A percentile compares a stretch with the other conserved stretches of the same genome.
Conservation (phyloP, 176 grass and related monocot species). For the Neostapfia colusana region DNA sequence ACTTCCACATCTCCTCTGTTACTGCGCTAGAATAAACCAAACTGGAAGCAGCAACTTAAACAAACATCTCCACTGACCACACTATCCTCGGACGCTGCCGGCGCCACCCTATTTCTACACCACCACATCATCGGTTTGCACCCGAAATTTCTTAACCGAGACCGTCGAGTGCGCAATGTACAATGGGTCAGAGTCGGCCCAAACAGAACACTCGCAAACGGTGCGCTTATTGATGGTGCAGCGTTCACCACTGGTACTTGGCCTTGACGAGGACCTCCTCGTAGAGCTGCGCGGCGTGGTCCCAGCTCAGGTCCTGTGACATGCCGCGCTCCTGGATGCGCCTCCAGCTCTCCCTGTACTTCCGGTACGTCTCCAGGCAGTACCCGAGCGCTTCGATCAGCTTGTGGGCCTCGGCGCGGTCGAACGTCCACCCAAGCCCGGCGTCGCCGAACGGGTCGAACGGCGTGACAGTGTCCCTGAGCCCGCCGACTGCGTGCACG, state of each 20-base stretch:
- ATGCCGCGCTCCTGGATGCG: conserved; percentile 67
- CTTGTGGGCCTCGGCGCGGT: conserved; percentile 66
- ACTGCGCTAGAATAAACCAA: not conserved
- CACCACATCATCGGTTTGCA: not conserved
- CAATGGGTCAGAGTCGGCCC: not conserved
- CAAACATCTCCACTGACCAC: not conserved
- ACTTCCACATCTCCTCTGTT: not conserved
- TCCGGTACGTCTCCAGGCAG: conserved; percentile 70
- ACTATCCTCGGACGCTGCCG: not conserved
- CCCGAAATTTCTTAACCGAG: not conserved
- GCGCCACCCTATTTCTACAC: not conserved
- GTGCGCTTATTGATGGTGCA: not conserved
- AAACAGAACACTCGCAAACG: not conserved
- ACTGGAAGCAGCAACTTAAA: not conserved
- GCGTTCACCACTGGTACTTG: conserved; percentile 93
- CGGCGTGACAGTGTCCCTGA: conserved; percentile 71
- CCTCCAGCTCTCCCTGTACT: conserved; percentile 76
- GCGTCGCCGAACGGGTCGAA: conserved; percentile 66
- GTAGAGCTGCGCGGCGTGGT: conserved; percentile 74
- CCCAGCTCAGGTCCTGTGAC: conserved; percentile 89
- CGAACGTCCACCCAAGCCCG: conserved; percentile 84
- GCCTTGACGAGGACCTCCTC: conserved; percentile 91
- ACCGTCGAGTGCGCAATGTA: conserved; percentile 2
- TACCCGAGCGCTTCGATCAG: conserved; percentile 66
- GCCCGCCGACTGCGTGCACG: conserved; percentile 88